Evolutionary conservation across 2,329 filamentous ascomycete genomes (phyloP).

Genomic region (Pseudocercospora vitis): DNA sequence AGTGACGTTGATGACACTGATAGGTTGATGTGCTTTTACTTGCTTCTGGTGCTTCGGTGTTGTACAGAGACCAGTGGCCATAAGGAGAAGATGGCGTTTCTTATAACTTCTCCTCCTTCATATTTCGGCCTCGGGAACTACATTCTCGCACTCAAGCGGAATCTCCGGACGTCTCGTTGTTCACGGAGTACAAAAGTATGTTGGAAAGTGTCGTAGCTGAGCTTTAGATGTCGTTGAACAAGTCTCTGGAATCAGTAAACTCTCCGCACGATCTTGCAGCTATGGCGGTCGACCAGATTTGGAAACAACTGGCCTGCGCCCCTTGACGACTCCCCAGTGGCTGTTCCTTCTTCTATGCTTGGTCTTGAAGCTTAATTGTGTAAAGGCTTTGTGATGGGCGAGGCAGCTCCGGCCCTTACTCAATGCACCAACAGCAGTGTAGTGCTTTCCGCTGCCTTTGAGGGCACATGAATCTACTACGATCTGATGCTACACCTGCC

Average conservation of each 20-base stretch:
- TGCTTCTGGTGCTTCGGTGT: not conserved
- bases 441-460: not conserved
- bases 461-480: no score
- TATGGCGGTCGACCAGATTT: not conserved
- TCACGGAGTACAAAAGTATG: not conserved
- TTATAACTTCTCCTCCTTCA: conserved; percentile 11
- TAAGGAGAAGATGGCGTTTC: conserved; percentile 6
- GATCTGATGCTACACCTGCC: no score
- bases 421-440: not conserved
- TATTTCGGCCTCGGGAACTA: not conserved
- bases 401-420: no score
- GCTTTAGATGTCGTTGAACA: not conserved
- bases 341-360: not conserved
- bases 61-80: conserved; percentile 6
- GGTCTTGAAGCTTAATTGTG: conserved; percentile 1
- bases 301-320: not conserved
- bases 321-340: not conserved
- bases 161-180: not conserved
- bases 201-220: not conserved
- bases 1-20: not conserved
- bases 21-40: not conserved
- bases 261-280: not conserved
- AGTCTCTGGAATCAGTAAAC: not conserved
- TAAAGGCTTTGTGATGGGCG: no score
- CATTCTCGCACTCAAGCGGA: not conserved